phyloP scores from a whole-genome alignment of 371 early-diverging fungal species.

The Umbelopsis sp. region DNA sequence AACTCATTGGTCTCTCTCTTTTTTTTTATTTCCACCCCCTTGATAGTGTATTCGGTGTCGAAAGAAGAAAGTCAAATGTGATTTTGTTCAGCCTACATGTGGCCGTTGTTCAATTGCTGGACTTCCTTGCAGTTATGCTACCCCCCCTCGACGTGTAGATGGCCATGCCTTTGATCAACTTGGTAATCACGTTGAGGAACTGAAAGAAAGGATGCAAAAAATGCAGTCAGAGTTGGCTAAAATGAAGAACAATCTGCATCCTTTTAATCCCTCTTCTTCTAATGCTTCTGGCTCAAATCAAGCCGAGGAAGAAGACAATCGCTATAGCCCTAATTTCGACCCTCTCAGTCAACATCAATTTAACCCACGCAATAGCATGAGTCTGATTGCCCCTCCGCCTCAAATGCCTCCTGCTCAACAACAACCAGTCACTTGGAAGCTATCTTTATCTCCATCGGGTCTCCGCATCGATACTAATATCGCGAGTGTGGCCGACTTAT shows the following conservation, averaged over 20 bases:
- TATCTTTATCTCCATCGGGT: conserved; percentile 53
- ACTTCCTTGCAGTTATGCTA: conserved; percentile 53
- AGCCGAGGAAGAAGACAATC: conserved; percentile 11
- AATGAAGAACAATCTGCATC: conserved; percentile 53
- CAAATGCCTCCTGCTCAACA: conserved; percentile 21
- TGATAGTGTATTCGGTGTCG: conserved; percentile 58
- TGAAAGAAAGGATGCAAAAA: conserved; percentile 51
- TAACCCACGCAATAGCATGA: conserved; percentile 12
- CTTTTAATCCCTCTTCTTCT: conserved; percentile 27
- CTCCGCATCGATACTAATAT: conserved; percentile 55
- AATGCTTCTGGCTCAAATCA: neutral
- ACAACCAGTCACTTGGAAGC: conserved; percentile 50
- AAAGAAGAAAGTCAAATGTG: conserved; percentile 70
- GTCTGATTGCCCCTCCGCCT: conserved; percentile 5
- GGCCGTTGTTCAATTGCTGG: conserved; percentile 58
- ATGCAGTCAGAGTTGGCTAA: conserved; percentile 52
- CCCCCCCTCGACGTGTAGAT: conserved; percentile 59
- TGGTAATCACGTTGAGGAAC: conserved; percentile 52
- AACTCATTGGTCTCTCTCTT: neutral
- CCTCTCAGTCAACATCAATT: conserved; percentile 14
- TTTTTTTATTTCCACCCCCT: too few species aligned
- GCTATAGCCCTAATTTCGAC: conserved; percentile 16
- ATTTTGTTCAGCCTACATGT: conserved; percentile 66
- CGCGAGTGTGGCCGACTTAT: conserved; percentile 53
- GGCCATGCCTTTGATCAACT: conserved; percentile 61